Evolutionary conservation across 805 yeast species (phyloP), one percentile per base, ranked within the genome.

Genomic region (Candida succiphila): DNA sequence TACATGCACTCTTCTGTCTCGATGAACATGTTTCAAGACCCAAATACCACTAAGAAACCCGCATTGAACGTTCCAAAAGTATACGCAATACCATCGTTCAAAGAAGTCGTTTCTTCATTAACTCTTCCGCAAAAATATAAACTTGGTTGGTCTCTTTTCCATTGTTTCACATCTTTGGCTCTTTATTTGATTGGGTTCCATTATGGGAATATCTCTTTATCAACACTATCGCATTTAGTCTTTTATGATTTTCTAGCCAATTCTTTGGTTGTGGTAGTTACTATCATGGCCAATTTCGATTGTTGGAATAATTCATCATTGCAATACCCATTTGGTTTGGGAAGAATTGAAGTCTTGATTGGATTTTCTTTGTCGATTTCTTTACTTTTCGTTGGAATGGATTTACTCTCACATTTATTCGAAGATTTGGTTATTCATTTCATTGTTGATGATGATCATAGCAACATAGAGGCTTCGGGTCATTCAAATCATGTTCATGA

Each of bases 1-100:
- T 89, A 89, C 53, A 89, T 89, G 53, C 97, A 89, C 56, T 87
- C 96, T 3, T 87, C 96, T 7, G 95, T 89, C 5, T 86, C 95
- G 5, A 82, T 89, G 92, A 88, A 89, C 54, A 70, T 89, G 52
- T 89, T 92, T 53, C 95, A 85, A 55, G 96, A 89, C 49, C n/a
- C n/a, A n/a, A n/a, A n/a, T n/a, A 18, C 13, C 12, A 17, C 21
- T 9, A 73, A 66, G 27, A 65, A 78, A 25, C 77, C 81, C 4
- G 81, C 87, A 1, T 58, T 65, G 24, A 65, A 74, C 27, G 60
- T 77, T 14, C 84, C 87, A 0, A 70, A 69, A 24, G 69, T 69
- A 45, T 69, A 78, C 42, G 84, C 87, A 14, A 75, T 87, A 7
- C 96, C 96, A 2, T 78, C 72, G 17, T 47, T 69, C 13, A 51